Evolutionary conservation across 352 stramenopile genomes (phyloP), one percentile per base, ranked within the genome.

Genomic region (Phytophthora chlamydospora): DNA sequence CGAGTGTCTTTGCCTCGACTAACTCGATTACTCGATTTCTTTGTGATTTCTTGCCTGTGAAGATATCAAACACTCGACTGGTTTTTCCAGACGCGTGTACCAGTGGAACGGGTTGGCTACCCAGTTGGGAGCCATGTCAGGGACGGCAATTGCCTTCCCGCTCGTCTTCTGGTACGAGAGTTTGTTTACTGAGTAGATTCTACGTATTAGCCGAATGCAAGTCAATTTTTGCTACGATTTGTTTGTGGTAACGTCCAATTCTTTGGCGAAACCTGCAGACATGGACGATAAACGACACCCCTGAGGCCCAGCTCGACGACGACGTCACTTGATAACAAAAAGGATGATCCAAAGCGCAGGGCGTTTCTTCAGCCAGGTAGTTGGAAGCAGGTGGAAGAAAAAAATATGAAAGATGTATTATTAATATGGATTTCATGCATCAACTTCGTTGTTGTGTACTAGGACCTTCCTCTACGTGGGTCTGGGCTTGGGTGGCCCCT

Each of bases 101-200:
- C 82, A 91, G 45, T 91, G 82, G 82, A 89, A 76, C 33, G 82
- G 82, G 2, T 78, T 89, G 33, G 67, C 69, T 16, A 88, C 78
- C 6, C 82, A 91, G 43, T 73, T 91, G 14, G 82, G 82, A 33
- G 79, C 78, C 10, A 80, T 91, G 58, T 65, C 56, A 1, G 82
- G 82, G 45, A 89, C 80, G 9, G 55, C 79, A 17, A 54, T 86
- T 48, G 78, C 86, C 33, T 91, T 91, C 44, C 80, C 82, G 21
- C 76, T 91, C 24, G 71, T 91, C 2, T 88, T 83, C 17, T 86
- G 83, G 62, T 67, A 66, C 29, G 78, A 88, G 38, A 46, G 71
- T 21, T 44, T 88, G 12, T 88, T 88, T 48, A 70, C 67, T 10
- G 6, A 52, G 21, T 70, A 39, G 52, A 6, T 29, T n/a, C n/a